These are phyloP conservation scores for Ophiostoma angusticollis DNA, from an alignment of 2,329 filamentous ascomycete genomes.

Conservation along the genomic window DNA sequence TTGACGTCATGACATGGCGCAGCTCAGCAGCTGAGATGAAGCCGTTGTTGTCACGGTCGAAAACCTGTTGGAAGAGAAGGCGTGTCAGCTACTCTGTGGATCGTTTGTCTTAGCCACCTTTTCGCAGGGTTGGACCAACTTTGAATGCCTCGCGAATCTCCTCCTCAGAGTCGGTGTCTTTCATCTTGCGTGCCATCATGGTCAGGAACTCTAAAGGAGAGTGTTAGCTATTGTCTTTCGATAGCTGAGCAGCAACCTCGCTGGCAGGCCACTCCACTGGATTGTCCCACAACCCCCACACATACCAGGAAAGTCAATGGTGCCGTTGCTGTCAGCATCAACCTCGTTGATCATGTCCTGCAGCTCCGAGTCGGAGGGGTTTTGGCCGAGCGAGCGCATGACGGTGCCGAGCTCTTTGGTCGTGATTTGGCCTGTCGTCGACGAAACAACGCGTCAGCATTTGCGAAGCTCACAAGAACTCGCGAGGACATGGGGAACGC, in stretches of 20 bases:
- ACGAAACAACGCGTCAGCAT: constrained; percentile 6
- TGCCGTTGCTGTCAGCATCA: constrained; percentile 84
- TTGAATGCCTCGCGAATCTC: constrained; percentile 86
- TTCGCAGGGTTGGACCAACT: constrained; percentile 24
- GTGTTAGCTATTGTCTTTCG: constrained; percentile 2
- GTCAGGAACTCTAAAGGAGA: constrained; percentile 63
- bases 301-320: constrained; percentile 81
- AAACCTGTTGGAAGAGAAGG: constrained; percentile 36
- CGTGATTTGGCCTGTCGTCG: constrained; percentile 66
- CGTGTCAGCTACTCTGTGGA: constrained; percentile 8
- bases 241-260: no score
- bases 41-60: constrained; percentile 83
- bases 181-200: constrained; percentile 93
- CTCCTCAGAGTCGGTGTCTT: constrained; percentile 83
- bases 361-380: constrained; percentile 78
- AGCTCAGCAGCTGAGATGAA: constrained; percentile 83
- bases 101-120: no score
- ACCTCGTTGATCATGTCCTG: constrained; percentile 95
- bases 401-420: constrained; percentile 84
- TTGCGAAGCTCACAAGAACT: no score
- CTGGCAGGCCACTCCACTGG: no score
- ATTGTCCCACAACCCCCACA: no score
- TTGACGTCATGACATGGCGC: constrained; percentile 84
- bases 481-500: no score
- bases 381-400: constrained; percentile 82